These are phyloP conservation scores for Pyrenopolyporus hunteri DNA, from an alignment of 495 filamentous ascomycete genomes.

Conservation along the genomic window DNA sequence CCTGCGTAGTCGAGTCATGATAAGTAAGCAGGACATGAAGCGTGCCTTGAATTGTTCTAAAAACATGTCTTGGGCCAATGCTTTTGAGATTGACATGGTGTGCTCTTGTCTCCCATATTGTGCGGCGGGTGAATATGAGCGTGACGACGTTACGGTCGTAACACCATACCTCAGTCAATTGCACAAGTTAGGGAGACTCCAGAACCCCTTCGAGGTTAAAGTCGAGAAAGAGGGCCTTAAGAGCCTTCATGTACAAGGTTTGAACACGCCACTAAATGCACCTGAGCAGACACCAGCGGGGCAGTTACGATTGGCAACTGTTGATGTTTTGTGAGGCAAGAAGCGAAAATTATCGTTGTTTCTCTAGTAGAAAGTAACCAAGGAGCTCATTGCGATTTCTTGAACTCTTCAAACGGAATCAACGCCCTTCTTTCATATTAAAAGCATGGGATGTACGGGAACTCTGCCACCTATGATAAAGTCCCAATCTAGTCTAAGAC, in stretches of 20 bases:
- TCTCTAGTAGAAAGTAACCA: slow-evolving; percentile 72
- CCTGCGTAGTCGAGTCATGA: slow-evolving; percentile 56
- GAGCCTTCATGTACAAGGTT: slow-evolving; percentile 58
- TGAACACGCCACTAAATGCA: slow-evolving; percentile 9
- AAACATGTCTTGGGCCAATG: slow-evolving; percentile 63
- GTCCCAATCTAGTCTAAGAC: slow-evolving; percentile 70
- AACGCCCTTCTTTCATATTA: slow-evolving; percentile 74
- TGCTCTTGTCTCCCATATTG: slow-evolving; percentile 69
- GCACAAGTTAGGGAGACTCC: slow-evolving; percentile 60
- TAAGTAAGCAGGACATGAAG: slow-evolving; percentile 58
- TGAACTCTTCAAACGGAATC: slow-evolving; percentile 70
- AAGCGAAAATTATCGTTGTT: slow-evolving; percentile 72
- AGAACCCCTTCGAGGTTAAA: slow-evolving; percentile 58
- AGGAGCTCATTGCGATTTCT: slow-evolving; percentile 64
- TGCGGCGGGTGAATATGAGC: slow-evolving; percentile 66
- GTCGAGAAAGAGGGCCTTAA: slow-evolving; percentile 65
- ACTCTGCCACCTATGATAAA: slow-evolving; percentile 55
- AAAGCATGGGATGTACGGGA: slow-evolving; percentile 77
- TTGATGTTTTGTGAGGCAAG: slow-evolving; percentile 79
- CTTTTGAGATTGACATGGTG: slow-evolving; percentile 66
- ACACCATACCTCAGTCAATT: slow-evolving; percentile 75
- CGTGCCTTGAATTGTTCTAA: slow-evolving; percentile 41
- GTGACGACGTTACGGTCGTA: slow-evolving; percentile 69
- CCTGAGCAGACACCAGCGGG: slow-evolving; percentile 45
- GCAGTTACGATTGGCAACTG: slow-evolving; percentile 66